Conservation (phyloP, 306 rosid species). For the Leucaena leucocephala region DNA sequence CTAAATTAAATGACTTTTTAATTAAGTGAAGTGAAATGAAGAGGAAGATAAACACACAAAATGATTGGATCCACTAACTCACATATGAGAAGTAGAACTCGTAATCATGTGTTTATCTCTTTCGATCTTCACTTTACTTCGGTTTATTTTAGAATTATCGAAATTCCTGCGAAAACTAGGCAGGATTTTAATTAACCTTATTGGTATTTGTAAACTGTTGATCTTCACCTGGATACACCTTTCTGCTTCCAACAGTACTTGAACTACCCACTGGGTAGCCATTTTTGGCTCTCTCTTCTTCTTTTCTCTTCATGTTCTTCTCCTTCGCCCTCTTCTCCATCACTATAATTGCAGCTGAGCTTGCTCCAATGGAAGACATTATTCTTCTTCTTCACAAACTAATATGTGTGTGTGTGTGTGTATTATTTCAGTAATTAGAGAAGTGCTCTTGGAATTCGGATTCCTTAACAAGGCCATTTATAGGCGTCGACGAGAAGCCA, state of each 20-base stretch:
- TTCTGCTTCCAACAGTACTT: neutral
- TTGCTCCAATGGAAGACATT: conserved; percentile 11
- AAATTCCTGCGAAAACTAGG: neutral
- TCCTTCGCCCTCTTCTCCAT: neutral
- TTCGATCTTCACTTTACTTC: neutral
- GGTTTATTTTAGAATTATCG: neutral
- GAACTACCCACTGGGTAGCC: neutral
- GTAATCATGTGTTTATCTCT: neutral
- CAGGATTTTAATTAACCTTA: neutral
- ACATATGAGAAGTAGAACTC: neutral
- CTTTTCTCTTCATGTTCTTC: neutral
- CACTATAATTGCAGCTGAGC: neutral
- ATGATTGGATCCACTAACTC: no score
- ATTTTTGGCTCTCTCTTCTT: neutral
- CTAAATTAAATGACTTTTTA: no score
- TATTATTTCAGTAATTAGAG: neutral
- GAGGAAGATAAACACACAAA: no score
- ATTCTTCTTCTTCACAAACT: neutral
- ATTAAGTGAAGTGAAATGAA: no score
- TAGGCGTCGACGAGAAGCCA: neutral
- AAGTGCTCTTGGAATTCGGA: neutral
- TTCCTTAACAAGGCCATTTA: neutral
- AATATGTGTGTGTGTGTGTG: neutral
- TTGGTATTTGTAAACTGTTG: neutral
- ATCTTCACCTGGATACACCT: neutral